Percentiles rank a stretch among this genome's conserved stretches.
Evolutionary conservation across 179 eudicot genomes (phyloP).

Genomic region (Silene noctiflora): DNA sequence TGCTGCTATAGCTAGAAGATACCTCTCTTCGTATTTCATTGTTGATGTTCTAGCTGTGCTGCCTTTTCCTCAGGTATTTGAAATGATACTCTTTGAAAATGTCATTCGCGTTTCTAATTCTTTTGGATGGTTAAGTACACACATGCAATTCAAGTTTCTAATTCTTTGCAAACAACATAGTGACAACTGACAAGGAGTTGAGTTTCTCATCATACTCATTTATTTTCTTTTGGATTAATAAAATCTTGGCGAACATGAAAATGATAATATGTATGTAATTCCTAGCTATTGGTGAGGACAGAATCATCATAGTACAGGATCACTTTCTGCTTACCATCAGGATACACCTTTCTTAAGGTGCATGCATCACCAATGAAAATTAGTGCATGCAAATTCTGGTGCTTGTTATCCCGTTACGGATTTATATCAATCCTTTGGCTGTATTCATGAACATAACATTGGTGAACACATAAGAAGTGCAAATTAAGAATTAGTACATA

Average conservation of each 20-base stretch:
- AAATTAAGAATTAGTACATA: neutral
- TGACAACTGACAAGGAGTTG: no score
- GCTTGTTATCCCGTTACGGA: neutral
- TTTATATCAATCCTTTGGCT: neutral
- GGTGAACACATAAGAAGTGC: neutral
- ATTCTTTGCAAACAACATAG: neutral
- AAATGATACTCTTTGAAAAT: neutral
- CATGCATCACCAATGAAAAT: neutral
- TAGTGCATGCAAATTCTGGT: neutral
- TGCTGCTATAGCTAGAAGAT: slow-evolving; percentile 50
- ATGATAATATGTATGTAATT: slow-evolving; percentile 3
- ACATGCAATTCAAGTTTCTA: neutral
- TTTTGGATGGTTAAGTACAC: neutral
- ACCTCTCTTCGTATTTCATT: slow-evolving; percentile 52
- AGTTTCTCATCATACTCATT: neutral
- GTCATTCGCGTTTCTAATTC: neutral
- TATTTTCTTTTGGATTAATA: neutral
- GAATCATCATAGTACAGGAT: neutral
- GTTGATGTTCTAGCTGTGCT: slow-evolving; percentile 65
- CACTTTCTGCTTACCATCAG: neutral
- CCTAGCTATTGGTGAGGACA: no score
- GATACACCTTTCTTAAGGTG: neutral
- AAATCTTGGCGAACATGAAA: neutral
- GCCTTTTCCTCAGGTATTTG: slow-evolving; percentile 69
- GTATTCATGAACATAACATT: neutral